These are phyloP conservation scores for Sporothrix schenckii DNA, from an alignment of 2,329 filamentous ascomycete species.

Conservation along the genomic window DNA sequence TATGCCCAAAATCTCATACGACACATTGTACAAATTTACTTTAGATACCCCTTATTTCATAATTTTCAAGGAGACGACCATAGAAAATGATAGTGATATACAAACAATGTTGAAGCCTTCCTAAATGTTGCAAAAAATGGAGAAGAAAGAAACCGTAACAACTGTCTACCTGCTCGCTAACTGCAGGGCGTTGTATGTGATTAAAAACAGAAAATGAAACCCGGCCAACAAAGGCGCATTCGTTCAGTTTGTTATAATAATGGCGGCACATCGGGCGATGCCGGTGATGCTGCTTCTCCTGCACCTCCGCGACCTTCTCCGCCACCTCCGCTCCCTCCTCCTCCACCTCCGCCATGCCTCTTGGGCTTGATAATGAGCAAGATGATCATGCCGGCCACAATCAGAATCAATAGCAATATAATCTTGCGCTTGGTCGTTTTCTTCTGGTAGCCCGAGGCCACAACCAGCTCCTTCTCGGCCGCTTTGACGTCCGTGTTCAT, in stretches of 20 bases:
- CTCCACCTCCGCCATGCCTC: conserved; percentile 43
- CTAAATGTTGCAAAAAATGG: background rate
- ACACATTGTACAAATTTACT: conserved; percentile 9
- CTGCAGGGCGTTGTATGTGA: conserved; percentile 24
- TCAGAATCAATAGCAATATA: conserved; percentile 80
- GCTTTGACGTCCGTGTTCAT: conserved; percentile 93
- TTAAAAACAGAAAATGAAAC: background rate
- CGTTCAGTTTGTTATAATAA: conserved; percentile 17
- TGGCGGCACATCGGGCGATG: background rate
- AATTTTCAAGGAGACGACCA: background rate
- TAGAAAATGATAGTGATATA: conserved; percentile 22
- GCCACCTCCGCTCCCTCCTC: conserved; percentile 6
- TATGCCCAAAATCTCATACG: background rate
- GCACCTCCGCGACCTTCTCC: background rate
- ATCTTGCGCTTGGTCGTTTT: conserved; percentile 89
- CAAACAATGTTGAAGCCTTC: background rate
- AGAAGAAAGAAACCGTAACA: background rate
- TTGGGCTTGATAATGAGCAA: conserved; percentile 80
- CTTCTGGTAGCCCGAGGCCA: conserved; percentile 86
- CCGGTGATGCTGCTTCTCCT: conserved; percentile 2
- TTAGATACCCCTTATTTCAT: conserved; percentile 18
- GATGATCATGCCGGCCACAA: conserved; percentile 87
- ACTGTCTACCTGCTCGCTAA: conserved; percentile 23
- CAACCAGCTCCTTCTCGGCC: conserved; percentile 87
- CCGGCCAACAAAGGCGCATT: background rate